These are phyloP conservation scores for Wickerhamomyces sydowiorum DNA, from an alignment of 805 yeast genomes.

Conservation along the genomic window DNA sequence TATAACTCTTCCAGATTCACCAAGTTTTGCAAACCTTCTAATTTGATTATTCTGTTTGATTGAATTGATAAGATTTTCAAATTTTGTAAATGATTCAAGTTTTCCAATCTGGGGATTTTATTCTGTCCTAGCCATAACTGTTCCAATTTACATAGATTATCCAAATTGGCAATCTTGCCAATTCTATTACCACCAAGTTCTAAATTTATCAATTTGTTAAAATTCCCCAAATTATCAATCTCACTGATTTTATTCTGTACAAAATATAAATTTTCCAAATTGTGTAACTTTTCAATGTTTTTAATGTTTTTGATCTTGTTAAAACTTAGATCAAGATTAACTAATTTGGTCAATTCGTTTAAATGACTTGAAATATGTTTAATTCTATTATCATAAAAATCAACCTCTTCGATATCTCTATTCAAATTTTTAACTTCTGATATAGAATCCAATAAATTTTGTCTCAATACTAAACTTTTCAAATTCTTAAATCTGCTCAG, in stretches of 20 bases:
- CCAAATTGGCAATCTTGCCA: slow-evolving; percentile 51
- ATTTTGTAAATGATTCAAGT: slow-evolving; percentile 51
- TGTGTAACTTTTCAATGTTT: slow-evolving; percentile 57
- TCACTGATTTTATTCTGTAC: slow-evolving; percentile 82
- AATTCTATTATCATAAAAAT: slow-evolving; percentile 87
- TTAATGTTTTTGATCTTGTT: slow-evolving; percentile 84
- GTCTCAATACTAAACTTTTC: slow-evolving; percentile 67
- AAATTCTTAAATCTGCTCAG: slow-evolving; percentile 52
- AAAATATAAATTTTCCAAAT: slow-evolving; percentile 67
- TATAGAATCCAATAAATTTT: slow-evolving; percentile 73
- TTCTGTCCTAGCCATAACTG: slow-evolving; percentile 95
- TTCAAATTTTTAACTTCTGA: slow-evolving; percentile 61
- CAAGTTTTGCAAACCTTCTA: slow-evolving; percentile 77
- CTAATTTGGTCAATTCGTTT: slow-evolving; percentile 50
- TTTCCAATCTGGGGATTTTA: slow-evolving; percentile 57
- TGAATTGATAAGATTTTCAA: slow-evolving; percentile 82
- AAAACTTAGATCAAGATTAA: slow-evolving; percentile 75
- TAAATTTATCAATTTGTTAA: slow-evolving; percentile 54
- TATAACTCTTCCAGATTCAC: slow-evolving; percentile 78
- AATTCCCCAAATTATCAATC: slow-evolving; percentile 58
- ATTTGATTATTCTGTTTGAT: slow-evolving; percentile 68
- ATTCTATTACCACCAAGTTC: slow-evolving; percentile 91
- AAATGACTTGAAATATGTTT: slow-evolving; percentile 75
- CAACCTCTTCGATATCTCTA: slow-evolving; percentile 65
- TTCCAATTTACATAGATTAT: slow-evolving; percentile 47